phyloP scores from a whole-genome alignment of 78 protist genomes.

The Polysphondylium violaceum region DNA sequence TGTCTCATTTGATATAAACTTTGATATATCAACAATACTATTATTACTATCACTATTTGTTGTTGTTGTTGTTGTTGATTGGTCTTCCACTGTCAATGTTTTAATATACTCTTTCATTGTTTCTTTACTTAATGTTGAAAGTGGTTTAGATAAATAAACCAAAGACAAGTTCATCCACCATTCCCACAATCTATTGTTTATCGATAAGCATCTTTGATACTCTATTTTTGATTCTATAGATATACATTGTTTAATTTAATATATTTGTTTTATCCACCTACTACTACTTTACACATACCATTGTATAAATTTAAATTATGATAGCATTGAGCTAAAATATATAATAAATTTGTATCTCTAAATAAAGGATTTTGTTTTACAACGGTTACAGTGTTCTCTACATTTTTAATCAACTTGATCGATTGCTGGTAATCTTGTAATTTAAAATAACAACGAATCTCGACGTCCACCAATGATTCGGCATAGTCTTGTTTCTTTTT shows the following conservation, averaged over 20 bases:
- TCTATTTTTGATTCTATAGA: neutral
- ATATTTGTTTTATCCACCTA: neutral
- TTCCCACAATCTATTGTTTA: constrained; percentile 34
- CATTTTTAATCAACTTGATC: neutral
- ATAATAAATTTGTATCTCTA: constrained; percentile 16
- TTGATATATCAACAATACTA: too few relatives aligned
- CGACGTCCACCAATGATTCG: constrained; percentile 25
- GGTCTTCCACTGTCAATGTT: too few relatives aligned
- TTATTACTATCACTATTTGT: neutral
- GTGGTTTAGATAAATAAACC: neutral
- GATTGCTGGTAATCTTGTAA: neutral
- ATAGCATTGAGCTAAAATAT: constrained; percentile 22
- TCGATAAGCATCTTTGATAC: constrained; percentile 6
- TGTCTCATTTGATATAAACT: neutral
- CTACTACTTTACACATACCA: neutral
- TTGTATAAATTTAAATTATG: neutral
- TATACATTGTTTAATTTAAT: neutral
- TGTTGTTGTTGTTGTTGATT: neutral
- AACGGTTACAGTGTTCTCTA: neutral
- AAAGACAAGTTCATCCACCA: constrained; percentile 59
- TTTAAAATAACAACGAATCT: constrained; percentile 34
- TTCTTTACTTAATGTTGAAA: neutral
- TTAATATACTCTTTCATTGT: neutral
- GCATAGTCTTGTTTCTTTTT: constrained; percentile 25
- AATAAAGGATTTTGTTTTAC: neutral